Evolutionary conservation across 768 basidiomycete species (phyloP), one percentile per base, ranked within the genome.

Genomic region (Kwoniella bestiolae): DNA sequence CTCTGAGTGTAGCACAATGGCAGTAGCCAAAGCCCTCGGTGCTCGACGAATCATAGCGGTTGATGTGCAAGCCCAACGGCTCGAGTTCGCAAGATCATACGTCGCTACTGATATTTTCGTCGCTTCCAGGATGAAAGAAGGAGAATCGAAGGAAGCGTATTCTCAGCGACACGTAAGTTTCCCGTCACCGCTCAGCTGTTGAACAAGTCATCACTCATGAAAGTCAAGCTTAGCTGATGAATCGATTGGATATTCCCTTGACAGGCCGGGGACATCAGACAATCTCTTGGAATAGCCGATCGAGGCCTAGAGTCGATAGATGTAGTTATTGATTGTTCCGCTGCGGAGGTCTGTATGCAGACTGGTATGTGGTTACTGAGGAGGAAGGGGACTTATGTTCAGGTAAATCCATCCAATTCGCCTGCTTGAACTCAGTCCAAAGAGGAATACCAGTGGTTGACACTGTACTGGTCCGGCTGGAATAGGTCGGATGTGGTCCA

Each of bases 281-380:
- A 84, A 61, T 80, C 84, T 38, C 85, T 95, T 49, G 85, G 56
- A 84, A 11, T 86, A 92, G 66, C 83, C 86, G 55, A 90, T 89
- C 67, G 84, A 87, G 51, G 94, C 90, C 16, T 76, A n/a, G 84
- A 84, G 7, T 84, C 86, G 3, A 87, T 95, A 65, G 92, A 96
- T 82, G 83, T 95, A 34, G 88, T 94, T 62, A 83, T 96, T 51
- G 94, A 97, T 75, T 91, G 91, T 23, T 91, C 91, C 62, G 94
- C 94, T 31, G 94, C 94, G 3, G 91, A 94, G 79, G 88, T 88
- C 8, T 94, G 92, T 52, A 91, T 96, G 67, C 91, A 92, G 79
- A 93, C 90, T 34, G 91, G 86, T 11, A 82, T 92, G 66, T 85
- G 86, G 76, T 81, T 94, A 52, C 89, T 86, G 67, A 90, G 88